Base-by-base conservation (phyloP, 2,329 filamentous ascomycete species). In the Neonectria punicea region DNA sequence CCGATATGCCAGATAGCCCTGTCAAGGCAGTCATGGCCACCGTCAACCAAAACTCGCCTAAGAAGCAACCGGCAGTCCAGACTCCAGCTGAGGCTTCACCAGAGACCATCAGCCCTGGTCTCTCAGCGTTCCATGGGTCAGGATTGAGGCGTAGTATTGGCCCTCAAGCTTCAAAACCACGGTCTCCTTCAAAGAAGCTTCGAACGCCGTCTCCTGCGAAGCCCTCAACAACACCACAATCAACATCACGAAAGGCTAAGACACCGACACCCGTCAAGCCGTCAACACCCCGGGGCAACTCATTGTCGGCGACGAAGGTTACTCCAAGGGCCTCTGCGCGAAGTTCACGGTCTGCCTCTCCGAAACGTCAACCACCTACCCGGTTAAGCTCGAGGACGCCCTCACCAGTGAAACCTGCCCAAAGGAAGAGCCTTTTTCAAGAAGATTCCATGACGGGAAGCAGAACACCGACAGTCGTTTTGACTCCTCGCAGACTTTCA, bases 381-480 rank as follows among this genome's bases (percentile, higher is more conserved):
- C 70, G 69, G 55, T 58, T 58, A 7, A 67, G 61, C 36, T 67
- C 72, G 1, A 66, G 70, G 49, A 75, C 72, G 3, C 72, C 73
- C 14, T 75, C 73, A 4, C 65, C 69, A 18, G 67, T 67, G 13
- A 75, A 71, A 49, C 63, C 67, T 46, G 49, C 65, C n/a, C 57
- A 77, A 73, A 67, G 68, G 74, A 22, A 76, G 36, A 76, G 50
- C 72, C 73, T 90, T 2, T 91, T 91, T 70, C 85, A 85, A 28
- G 81, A 85, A 44, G 82, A 87, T 73, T 78, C 79, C 4, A 77
- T 77, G 20, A 89, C 86, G 5, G 89, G 89, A 3, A 75, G 82
- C 36, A 84, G 85, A 18, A 91, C 89, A 1, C 91, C 92, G 14
- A 86, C 84, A 18, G 84, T 92, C 54, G 80, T 92, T 13, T 77